Evolutionary conservation across 139 green algal species (phyloP).

Genomic region (Chlorella sp.): DNA sequence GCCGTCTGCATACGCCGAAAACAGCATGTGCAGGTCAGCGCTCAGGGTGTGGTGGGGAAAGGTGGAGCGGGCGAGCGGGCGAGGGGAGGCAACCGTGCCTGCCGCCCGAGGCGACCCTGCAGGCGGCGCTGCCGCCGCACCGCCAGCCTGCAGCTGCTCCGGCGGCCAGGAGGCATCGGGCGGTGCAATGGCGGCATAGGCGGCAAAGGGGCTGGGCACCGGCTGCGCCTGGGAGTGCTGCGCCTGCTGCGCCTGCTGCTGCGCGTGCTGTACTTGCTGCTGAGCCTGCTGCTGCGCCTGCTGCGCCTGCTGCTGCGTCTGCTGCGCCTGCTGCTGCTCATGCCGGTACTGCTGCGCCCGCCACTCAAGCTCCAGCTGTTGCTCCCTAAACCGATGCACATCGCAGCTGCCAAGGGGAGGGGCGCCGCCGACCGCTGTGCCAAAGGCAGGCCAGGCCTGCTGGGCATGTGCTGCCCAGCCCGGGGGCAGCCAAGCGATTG

Average conservation of each 20-base stretch:
- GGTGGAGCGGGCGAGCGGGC: too few relatives aligned
- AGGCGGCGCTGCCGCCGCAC: neutral
- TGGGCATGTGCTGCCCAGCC: too few relatives aligned
- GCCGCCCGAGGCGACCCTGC: too few relatives aligned
- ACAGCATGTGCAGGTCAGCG: neutral
- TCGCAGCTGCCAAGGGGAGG: too few relatives aligned
- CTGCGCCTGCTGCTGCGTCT: neutral
- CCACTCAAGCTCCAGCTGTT: neutral
- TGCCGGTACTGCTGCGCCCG: neutral
- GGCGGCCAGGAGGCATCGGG: neutral
- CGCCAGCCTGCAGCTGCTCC: neutral
- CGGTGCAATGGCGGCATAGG: neutral
- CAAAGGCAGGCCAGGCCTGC: too few relatives aligned
- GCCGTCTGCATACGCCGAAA: neutral
- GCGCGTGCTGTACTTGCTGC: neutral
- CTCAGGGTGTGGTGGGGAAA: neutral
- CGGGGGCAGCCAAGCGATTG: too few relatives aligned
- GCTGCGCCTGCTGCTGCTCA: neutral
- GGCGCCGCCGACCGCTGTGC: too few relatives aligned
- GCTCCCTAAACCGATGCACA: neutral
- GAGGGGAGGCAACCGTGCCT: too few relatives aligned
- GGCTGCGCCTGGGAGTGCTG: neutral
- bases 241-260: neutral
- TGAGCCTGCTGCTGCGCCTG: neutral
- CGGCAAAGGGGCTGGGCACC: neutral